These are phyloP conservation scores for Fennellomyces sp. DNA, from an alignment of 371 early-diverging fungal genomes.

Conservation along the genomic window DNA sequence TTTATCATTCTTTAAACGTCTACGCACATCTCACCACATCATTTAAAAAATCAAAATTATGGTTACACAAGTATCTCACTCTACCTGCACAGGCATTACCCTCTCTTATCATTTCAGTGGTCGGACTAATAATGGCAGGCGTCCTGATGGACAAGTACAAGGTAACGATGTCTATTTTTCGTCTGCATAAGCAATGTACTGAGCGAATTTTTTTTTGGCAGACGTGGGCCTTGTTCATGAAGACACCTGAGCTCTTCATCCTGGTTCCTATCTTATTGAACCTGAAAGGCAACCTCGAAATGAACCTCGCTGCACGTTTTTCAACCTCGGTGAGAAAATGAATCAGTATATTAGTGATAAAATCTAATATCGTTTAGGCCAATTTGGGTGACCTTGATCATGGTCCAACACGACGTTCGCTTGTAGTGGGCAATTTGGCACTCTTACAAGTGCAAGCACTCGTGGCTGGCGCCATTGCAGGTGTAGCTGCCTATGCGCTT, in stretches of 20 bases:
- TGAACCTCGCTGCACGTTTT: slow-evolving; percentile 83
- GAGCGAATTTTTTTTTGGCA: slow-evolving; percentile 28
- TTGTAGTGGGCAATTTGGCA: slow-evolving; percentile 69
- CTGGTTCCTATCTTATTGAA: slow-evolving; percentile 83
- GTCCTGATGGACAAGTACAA: slow-evolving; percentile 68
- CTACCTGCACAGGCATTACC: slow-evolving; percentile 63
- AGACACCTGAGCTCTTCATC: slow-evolving; percentile 78
- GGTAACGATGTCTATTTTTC: slow-evolving; percentile 49
- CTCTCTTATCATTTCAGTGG: slow-evolving; percentile 70
- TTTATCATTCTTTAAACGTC: slow-evolving; percentile 4
- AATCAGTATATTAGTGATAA: not conserved
- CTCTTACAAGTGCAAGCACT: slow-evolving; percentile 73
- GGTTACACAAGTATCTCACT: slow-evolving; percentile 12
- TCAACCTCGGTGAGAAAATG: slow-evolving; percentile 70
- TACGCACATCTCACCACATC: slow-evolving; percentile 5
- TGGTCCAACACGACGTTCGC: slow-evolving; percentile 43
- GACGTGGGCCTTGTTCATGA: slow-evolving; percentile 70
- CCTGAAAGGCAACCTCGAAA: slow-evolving; percentile 88
- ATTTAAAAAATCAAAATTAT: slow-evolving; percentile 4
- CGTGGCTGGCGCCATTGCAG: slow-evolving; percentile 71
- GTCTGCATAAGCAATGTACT: no score
- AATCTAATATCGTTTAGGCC: slow-evolving; percentile 36
- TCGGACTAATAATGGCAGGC: slow-evolving; percentile 76
- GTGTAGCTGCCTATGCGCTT: slow-evolving; percentile 65
- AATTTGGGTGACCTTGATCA: slow-evolving; percentile 69